These are phyloP conservation scores for Apiospora koreana DNA, from an alignment of 2,329 filamentous ascomycete species.

Conservation along the genomic window DNA sequence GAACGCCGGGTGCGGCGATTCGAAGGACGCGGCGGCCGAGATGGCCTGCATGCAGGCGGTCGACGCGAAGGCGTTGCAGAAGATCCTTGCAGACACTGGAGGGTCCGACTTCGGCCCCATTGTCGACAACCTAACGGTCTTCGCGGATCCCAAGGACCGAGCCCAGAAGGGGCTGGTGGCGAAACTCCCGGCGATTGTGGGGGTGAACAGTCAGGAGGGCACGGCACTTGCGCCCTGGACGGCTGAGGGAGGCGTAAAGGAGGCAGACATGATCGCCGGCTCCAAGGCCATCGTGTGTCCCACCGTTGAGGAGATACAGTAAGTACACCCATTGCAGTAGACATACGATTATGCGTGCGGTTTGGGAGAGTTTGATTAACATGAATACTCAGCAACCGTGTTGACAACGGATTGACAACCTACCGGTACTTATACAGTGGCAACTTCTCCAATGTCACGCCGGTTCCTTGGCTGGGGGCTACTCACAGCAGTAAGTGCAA, in stretches of 20 bases:
- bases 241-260: slow-evolving; percentile 21
- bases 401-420: slow-evolving; percentile 30
- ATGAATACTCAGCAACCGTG: slow-evolving; percentile 18
- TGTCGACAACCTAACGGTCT: slow-evolving; percentile 33
- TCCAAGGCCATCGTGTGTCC: background rate
- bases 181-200: slow-evolving; percentile 27
- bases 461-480: slow-evolving; percentile 39
- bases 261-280: slow-evolving; percentile 24
- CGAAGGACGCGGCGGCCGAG: slow-evolving; percentile 26
- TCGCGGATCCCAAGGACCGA: slow-evolving; percentile 33
- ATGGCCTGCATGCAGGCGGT: slow-evolving; percentile 40
- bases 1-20: slow-evolving; percentile 33
- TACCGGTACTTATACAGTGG: slow-evolving; percentile 44
- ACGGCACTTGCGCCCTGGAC: slow-evolving; percentile 27
- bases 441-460: slow-evolving; percentile 40
- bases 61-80: slow-evolving; percentile 33
- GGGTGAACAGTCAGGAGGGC: slow-evolving; percentile 26
- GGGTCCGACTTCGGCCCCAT: slow-evolving; percentile 33
- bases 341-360: background rate
- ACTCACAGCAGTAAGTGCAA: slow-evolving; percentile 1
- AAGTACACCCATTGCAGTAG: slow-evolving; percentile 21
- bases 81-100: slow-evolving; percentile 29
- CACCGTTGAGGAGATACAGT: background rate
- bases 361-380: slow-evolving; percentile 6
- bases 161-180: slow-evolving; percentile 29